phyloP scores from a whole-genome alignment of 306 rosid genomes.

The Dicorynia guianensis region DNA sequence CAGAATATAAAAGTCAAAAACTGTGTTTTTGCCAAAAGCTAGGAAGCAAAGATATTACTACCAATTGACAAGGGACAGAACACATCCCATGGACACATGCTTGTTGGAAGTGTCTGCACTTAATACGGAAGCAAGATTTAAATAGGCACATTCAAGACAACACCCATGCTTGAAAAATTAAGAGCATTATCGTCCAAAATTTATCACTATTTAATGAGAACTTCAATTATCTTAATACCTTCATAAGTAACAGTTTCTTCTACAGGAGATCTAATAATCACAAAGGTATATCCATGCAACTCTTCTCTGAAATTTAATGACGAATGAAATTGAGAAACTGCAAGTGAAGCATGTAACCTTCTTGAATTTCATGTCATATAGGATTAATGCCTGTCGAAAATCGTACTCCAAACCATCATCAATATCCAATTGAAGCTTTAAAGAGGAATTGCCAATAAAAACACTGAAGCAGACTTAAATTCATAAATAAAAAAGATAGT shows the following conservation, averaged over 20 bases:
- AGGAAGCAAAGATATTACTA: no score
- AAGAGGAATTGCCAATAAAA: neutral
- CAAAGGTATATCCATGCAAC: neutral
- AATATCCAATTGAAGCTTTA: neutral
- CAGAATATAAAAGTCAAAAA: neutral
- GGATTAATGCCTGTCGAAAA: neutral
- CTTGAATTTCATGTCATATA: neutral
- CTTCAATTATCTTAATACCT: neutral
- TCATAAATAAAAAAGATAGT: neutral
- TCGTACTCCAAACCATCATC: neutral
- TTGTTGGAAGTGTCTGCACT: no score
- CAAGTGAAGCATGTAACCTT: no score
- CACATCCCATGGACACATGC: no score
- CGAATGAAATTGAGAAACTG: neutral
- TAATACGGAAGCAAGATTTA: neutral
- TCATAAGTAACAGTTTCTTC: neutral
- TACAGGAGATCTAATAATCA: neutral
- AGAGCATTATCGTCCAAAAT: neutral
- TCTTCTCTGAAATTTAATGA: neutral
- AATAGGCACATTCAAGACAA: neutral
- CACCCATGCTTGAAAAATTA: neutral
- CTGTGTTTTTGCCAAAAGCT: neutral
- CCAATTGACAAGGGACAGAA: no score
- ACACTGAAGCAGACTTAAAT: neutral
- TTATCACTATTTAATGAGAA: neutral